Conservation (phyloP, 805 yeast genomes). For the Yamadazyma olivae region DNA sequence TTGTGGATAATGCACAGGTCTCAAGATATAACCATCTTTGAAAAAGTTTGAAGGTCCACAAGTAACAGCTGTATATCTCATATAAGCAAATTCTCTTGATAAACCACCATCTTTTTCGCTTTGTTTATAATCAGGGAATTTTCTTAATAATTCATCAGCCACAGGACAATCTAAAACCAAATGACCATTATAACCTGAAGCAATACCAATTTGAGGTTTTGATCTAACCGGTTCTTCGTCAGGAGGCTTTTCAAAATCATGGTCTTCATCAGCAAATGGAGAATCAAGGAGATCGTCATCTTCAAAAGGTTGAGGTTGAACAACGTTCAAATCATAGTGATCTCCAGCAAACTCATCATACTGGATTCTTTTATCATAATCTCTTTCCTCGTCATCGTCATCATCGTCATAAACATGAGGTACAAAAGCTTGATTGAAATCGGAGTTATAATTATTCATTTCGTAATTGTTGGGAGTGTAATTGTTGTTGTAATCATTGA, state of each 20-base stretch:
- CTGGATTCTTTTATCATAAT: slow-evolving; percentile 37
- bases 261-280: slow-evolving; percentile 28
- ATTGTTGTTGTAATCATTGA: not conserved
- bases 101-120: slow-evolving; percentile 37
- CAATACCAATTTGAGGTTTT: slow-evolving; percentile 32
- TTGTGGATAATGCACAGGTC: slow-evolving; percentile 52
- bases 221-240: slow-evolving; percentile 30
- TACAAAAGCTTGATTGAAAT: slow-evolving; percentile 38
- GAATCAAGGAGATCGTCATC: slow-evolving; percentile 15
- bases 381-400: slow-evolving; percentile 36
- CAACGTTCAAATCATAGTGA: slow-evolving; percentile 36
- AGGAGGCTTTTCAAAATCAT: slow-evolving; percentile 27
- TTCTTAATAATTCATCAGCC: slow-evolving; percentile 40
- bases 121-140: slow-evolving; percentile 37
- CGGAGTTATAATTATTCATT: slow-evolving; percentile 13
- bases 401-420: slow-evolving; percentile 43
- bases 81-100: slow-evolving; percentile 54
- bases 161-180: slow-evolving; percentile 47
- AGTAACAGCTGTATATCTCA: slow-evolving; percentile 64
- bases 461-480: slow-evolving; percentile 13
- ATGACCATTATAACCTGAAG: slow-evolving; percentile 41
- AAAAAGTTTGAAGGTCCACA: slow-evolving; percentile 67
- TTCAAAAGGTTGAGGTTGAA: slow-evolving; percentile 10
- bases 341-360: slow-evolving; percentile 41
- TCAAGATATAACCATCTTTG: slow-evolving; percentile 51